Evolutionary conservation across 2,329 filamentous ascomycete genomes (phyloP).

Genomic region (Ophiostoma angusticollis): DNA sequence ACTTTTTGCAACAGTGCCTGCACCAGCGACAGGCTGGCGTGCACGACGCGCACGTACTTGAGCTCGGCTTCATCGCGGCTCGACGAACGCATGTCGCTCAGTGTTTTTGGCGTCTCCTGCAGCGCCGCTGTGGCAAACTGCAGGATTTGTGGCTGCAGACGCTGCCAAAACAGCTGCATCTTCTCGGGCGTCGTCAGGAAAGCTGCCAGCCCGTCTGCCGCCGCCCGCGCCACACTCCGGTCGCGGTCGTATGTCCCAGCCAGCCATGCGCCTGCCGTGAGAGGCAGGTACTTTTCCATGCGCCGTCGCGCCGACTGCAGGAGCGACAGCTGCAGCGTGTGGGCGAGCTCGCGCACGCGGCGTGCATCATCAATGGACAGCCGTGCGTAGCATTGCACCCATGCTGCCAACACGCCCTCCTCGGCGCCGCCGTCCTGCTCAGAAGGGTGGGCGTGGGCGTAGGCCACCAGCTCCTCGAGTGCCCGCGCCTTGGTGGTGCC

Average conservation of each 20-base stretch:
- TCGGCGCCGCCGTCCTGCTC: constrained; percentile 53
- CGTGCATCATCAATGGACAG: constrained; percentile 82
- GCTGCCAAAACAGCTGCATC: constrained; percentile 59
- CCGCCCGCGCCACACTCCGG: constrained; percentile 60
- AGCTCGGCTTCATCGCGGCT: constrained; percentile 72
- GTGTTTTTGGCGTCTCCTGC: constrained; percentile 63
- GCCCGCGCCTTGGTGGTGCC: constrained; percentile 83
- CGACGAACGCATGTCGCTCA: constrained; percentile 82
- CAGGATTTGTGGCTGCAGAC: constrained; percentile 69
- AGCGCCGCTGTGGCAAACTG: constrained; percentile 72
- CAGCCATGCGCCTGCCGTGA: constrained; percentile 78
- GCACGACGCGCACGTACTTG: constrained; percentile 68
- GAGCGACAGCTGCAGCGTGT: constrained; percentile 55
- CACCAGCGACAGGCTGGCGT: constrained; percentile 41
- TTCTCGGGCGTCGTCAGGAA: constrained; percentile 77
- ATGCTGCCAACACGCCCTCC: constrained; percentile 73
- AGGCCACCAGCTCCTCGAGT: constrained; percentile 66
- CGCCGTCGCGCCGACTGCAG: constrained; percentile 60
- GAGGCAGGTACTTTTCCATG: constrained; percentile 67
- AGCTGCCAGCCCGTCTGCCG: constrained; percentile 58
- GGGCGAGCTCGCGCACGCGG: constrained; percentile 75
- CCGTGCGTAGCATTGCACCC: constrained; percentile 77
- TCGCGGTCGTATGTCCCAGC: constrained; percentile 82
- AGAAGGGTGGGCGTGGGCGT: constrained; percentile 42
- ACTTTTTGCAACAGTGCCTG: constrained; percentile 39